Evolutionary conservation across 2,329 filamentous ascomycete genomes (phyloP).

Genomic region (Aciculosporium take): DNA sequence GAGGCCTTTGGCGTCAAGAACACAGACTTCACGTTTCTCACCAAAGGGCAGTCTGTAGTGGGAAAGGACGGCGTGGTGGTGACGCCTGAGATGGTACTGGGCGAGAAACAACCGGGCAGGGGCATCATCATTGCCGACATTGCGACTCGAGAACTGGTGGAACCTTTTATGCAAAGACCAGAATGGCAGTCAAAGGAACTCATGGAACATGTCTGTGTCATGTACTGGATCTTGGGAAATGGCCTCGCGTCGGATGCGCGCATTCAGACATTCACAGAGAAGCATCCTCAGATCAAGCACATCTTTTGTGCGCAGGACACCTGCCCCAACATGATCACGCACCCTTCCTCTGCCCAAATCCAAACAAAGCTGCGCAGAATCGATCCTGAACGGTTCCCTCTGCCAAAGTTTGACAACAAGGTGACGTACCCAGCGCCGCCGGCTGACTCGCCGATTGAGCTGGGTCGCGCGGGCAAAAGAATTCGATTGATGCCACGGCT

Average conservation of each 20-base stretch:
- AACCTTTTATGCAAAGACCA: constrained; percentile 50
- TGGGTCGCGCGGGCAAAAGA: constrained; percentile 29
- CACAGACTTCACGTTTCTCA: constrained; percentile 43
- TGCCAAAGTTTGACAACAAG: constrained; percentile 51
- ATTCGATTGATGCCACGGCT: constrained; percentile 33
- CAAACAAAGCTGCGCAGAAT: constrained; percentile 57
- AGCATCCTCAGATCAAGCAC: constrained; percentile 50
- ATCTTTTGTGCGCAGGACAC: constrained; percentile 61
- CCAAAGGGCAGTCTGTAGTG: constrained; percentile 47
- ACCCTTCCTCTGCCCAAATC: constrained; percentile 52
- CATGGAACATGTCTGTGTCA: constrained; percentile 50
- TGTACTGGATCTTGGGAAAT: constrained; percentile 72
- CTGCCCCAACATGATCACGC: constrained; percentile 59
- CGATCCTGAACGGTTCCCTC: constrained; percentile 57
- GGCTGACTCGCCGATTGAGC: constrained; percentile 17
- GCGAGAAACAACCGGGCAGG: constrained; percentile 46
- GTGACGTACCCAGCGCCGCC: constrained; percentile 13
- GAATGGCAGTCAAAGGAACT: constrained; percentile 57
- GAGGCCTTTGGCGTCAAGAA: constrained; percentile 47
- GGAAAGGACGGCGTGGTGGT: constrained; percentile 53
- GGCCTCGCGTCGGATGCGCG: constrained; percentile 47
- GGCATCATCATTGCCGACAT: constrained; percentile 74
- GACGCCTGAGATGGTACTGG: constrained; percentile 79
- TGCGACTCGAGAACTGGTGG: constrained; percentile 55
- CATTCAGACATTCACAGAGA: constrained; percentile 55